Percentiles rank a stretch among this genome's conserved stretches.
Conservation (phyloP, 225 moss, liverwort and hornwort species). For the Pleurozium schreberi region DNA sequence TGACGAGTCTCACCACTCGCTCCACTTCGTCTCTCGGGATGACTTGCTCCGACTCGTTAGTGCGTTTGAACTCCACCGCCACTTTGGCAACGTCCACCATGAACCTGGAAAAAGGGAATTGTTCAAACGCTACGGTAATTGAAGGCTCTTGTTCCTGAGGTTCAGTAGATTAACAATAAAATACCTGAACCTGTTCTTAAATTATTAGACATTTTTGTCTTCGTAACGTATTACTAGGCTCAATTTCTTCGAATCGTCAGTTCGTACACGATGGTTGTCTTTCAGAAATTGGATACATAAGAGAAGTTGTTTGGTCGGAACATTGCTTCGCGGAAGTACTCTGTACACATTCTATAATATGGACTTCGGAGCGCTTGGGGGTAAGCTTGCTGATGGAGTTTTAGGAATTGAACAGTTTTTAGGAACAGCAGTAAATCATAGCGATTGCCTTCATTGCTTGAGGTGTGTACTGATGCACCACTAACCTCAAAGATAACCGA, state of each 20-base stretch:
- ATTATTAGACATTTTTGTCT: background rate
- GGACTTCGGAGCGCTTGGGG: background rate
- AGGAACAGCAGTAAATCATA: background rate
- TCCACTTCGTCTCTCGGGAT: conserved; percentile 12
- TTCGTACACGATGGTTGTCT: no score
- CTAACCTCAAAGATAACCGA: background rate
- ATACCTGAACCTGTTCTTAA: background rate
- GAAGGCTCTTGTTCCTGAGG: background rate
- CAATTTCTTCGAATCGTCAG: background rate
- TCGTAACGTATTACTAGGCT: no score
- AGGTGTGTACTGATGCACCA: background rate
- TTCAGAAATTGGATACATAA: background rate
- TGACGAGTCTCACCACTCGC: conserved; percentile 13
- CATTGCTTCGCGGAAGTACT: background rate
- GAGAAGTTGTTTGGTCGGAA: background rate
- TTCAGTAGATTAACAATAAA: background rate
- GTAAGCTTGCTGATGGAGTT: background rate
- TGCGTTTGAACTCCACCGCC: conserved; percentile 5
- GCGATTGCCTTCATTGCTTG: no score
- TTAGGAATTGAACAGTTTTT: no score
- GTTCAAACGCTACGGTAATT: no score
- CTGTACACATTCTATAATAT: background rate
- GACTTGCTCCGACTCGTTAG: background rate
- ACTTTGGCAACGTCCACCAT: conserved; percentile 23
- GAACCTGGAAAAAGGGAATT: background rate